Evolutionary conservation across 495 filamentous ascomycete species (phyloP).

Genomic region (Penicillium robsamsonii): DNA sequence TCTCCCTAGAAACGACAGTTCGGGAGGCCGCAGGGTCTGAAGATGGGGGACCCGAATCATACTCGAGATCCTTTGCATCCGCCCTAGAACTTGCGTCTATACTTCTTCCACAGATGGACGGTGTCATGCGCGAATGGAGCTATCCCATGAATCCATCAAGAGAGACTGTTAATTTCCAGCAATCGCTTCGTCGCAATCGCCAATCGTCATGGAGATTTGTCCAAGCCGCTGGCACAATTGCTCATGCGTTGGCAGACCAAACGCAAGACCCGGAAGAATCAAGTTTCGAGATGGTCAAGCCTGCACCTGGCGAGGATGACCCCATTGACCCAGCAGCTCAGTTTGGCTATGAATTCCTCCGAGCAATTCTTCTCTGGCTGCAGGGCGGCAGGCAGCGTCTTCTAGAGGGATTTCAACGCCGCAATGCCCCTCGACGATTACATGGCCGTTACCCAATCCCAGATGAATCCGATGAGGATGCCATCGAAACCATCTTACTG

Average conservation of each 20-base stretch:
- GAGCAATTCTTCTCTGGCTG: slow-evolving; percentile 62
- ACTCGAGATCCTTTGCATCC: slow-evolving; percentile 44
- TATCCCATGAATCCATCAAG: slow-evolving; percentile 58
- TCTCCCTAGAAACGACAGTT: slow-evolving; percentile 46
- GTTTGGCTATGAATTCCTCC: slow-evolving; percentile 64
- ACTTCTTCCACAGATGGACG: slow-evolving; percentile 54
- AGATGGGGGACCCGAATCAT: slow-evolving; percentile 29
- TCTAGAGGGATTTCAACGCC: slow-evolving; percentile 54
- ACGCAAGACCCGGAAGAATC: slow-evolving; percentile 20
- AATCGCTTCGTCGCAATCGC: slow-evolving; percentile 56
- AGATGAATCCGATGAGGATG: slow-evolving; percentile 44
- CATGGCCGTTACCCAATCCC: slow-evolving; percentile 52
- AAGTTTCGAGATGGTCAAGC: slow-evolving; percentile 42
- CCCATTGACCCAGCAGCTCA: slow-evolving; percentile 42
- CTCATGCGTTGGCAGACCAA: slow-evolving; percentile 52
- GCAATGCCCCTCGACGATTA: slow-evolving; percentile 31
- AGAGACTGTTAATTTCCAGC: slow-evolving; percentile 54
- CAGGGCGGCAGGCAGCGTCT: slow-evolving; percentile 54
- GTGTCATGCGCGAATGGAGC: slow-evolving; percentile 54
- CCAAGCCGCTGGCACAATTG: slow-evolving; percentile 63
- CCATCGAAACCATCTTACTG: slow-evolving; percentile 55
- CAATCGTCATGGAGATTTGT: slow-evolving; percentile 62
- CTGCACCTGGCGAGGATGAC: slow-evolving; percentile 49
- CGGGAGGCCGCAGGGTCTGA: slow-evolving; percentile 25
- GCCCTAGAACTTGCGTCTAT: slow-evolving; percentile 49